These are phyloP conservation scores for Penicillium sp. DNA, from an alignment of 2,329 filamentous ascomycete species.

Conservation along the genomic window DNA sequence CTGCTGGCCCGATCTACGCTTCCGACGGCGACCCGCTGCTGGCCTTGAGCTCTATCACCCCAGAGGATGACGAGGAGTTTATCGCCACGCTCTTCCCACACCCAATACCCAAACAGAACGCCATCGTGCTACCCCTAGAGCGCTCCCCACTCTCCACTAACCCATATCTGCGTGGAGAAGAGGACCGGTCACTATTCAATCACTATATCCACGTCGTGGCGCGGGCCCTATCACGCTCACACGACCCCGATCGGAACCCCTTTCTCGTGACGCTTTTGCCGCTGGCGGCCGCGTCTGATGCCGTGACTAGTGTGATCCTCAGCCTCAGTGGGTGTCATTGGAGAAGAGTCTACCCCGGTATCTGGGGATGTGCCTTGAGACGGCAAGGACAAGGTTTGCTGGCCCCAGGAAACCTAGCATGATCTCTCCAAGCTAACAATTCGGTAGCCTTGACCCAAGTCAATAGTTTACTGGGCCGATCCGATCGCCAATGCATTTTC, in stretches of 20 bases:
- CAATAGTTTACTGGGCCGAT: conserved; percentile 26
- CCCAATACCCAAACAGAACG: conserved; percentile 15
- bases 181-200: conserved; percentile 39
- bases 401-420: not conserved
- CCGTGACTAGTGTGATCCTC: conserved; percentile 36
- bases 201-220: conserved; percentile 39
- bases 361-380: conserved; percentile 35
- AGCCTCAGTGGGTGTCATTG: conserved; percentile 39
- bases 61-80: conserved; percentile 28
- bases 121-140: conserved; percentile 12
- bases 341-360: conserved; percentile 36
- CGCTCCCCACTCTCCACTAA: conserved; percentile 27
- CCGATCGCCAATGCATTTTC: conserved; percentile 42
- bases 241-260: conserved; percentile 32
- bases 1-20: conserved; percentile 11
- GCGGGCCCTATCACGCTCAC: conserved; percentile 33
- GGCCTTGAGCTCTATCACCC: conserved; percentile 15
- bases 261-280: conserved; percentile 36
- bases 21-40: conserved; percentile 21
- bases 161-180: conserved; percentile 32
- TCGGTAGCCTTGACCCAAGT: conserved; percentile 33
- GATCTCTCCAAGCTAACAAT: not conserved
- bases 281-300: conserved; percentile 35
- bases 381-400: conserved; percentile 35
- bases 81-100: conserved; percentile 28